Conservation (phyloP, 768 basidiomycete genomes). For the Boletus vermiculosoides region DNA sequence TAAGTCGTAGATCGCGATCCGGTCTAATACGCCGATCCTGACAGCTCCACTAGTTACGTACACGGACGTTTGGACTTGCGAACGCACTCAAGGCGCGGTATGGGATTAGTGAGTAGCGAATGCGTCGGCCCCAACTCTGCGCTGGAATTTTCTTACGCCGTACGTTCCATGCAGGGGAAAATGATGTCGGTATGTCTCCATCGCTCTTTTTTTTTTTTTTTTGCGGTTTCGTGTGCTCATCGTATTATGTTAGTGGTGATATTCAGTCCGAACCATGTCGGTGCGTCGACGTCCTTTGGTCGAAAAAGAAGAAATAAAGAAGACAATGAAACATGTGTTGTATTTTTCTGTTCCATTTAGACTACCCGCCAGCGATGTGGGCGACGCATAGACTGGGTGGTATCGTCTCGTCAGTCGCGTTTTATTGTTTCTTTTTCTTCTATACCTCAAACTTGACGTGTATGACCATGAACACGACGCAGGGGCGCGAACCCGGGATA, state of each 20-base stretch:
- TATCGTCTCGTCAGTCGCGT: conserved; percentile 51
- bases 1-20: conserved; percentile 22
- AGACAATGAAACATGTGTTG: background rate
- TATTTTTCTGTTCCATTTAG: conserved; percentile 30
- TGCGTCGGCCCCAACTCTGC: background rate
- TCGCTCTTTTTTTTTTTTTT: background rate
- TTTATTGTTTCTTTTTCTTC: background rate
- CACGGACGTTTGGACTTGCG: conserved; percentile 51
- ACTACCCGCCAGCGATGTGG: conserved; percentile 58
- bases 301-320: background rate
- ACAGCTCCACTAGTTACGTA: conserved; percentile 31
- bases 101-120: conserved; percentile 42
- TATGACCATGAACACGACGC: background rate
- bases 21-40: background rate
- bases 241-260: conserved; percentile 47
- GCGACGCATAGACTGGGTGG: conserved; percentile 57
- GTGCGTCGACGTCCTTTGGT: conserved; percentile 33
- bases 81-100: conserved; percentile 51
- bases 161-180: conserved; percentile 36
- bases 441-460: background rate
- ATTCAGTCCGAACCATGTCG: conserved; percentile 63
- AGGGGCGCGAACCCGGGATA: conserved; percentile 38
- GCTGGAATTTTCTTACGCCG: conserved; percentile 1
- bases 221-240: conserved; percentile 1
- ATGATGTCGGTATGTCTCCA: conserved; percentile 48